Conservation (phyloP, 768 basidiomycete genomes). For the Lentinula aciculospora region DNA sequence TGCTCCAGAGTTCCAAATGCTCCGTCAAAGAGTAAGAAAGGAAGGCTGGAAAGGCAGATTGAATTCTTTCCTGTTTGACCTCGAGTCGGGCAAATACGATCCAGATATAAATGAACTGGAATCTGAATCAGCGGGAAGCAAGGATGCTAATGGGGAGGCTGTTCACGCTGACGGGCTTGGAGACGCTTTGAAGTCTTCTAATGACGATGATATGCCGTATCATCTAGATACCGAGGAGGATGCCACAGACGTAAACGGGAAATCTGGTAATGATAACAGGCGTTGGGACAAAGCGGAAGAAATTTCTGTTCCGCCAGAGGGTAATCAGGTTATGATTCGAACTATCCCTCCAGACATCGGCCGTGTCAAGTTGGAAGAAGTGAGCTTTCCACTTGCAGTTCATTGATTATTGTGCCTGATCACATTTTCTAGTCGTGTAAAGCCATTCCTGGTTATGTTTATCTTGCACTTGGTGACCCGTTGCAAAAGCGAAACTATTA, state of each 20-base stretch:
- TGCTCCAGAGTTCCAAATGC: slow-evolving; percentile 56
- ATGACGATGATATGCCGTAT: slow-evolving; percentile 75
- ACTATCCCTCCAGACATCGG: slow-evolving; percentile 93
- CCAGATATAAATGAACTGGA: slow-evolving; percentile 64
- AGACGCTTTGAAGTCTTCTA: slow-evolving; percentile 51
- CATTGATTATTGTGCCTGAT: slow-evolving; percentile 2
- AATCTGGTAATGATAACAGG: slow-evolving; percentile 35
- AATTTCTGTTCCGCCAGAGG: slow-evolving; percentile 64
- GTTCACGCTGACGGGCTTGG: slow-evolving; percentile 32
- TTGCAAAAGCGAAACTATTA: slow-evolving; percentile 91
- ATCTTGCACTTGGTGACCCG: slow-evolving; percentile 89
- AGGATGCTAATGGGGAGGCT: slow-evolving; percentile 40
- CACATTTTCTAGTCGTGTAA: slow-evolving; percentile 54
- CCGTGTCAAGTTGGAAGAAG: slow-evolving; percentile 85
- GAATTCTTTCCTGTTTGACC: slow-evolving; percentile 67
- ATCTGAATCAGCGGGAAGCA: slow-evolving; percentile 51
- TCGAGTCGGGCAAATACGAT: slow-evolving; percentile 85
- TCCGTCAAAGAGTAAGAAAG: slow-evolving; percentile 76
- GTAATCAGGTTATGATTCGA: slow-evolving; percentile 90
- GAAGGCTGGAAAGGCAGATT: slow-evolving; percentile 80
- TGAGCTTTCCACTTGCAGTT: slow-evolving; percentile 26
- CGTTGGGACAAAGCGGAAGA: slow-evolving; percentile 65
- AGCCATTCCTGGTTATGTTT: slow-evolving; percentile 75
- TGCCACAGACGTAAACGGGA: slow-evolving; percentile 53
- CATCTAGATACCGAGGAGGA: slow-evolving; percentile 72